Evolutionary conservation across 1,284 basidiomycete species (phyloP), one percentile per base, ranked within the genome.

Genomic region (Cryptococcus sp.): DNA sequence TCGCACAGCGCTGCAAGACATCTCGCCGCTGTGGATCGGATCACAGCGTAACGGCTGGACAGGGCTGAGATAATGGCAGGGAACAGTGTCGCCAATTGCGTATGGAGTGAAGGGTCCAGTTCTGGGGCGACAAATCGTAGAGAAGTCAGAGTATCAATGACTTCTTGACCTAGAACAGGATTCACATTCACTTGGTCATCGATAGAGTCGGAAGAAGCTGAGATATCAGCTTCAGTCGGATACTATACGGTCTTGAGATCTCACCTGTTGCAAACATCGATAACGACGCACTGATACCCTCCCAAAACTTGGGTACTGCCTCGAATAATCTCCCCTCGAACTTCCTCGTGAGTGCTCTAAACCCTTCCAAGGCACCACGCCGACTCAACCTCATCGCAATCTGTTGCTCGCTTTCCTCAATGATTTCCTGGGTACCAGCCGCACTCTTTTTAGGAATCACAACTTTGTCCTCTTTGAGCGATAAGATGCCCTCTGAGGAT

Each of bases 61-160:
- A 94, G 82, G 0, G 89, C 89, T 2, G 85, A 73, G 7, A 86
- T 81, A 61, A 98, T 80, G 62, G 85, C 81, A 0, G 90, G 88
- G 61, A 98, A 87, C 14, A 93, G 80, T 52, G 84, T 82, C 3
- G 80, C 74, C 38, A 98, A 81, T 58, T 83, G 86, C 2, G 81
- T 78, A 79, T 88, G 85, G 1, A 97, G 81, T 2, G 82, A 79
- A 44, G 83, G 74, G 62, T 92, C 84, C 47, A 98, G 81, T 23
- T 87, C 83, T 0, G 89, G 87, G 4, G 87, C 83, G 46, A 92
- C 82, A 15, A 89, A 87, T 61, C 90, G 88, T 10, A 98, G 80
- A 37, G 96, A 88, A 51, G 94, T 94, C 52, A 98, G 81, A 2
- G 88, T 88, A 76, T 99, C 96, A 58, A 99, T 86, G 33, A 98